phyloP scores from a whole-genome alignment of 768 basidiomycete genomes.

The Boletus insuetus region DNA sequence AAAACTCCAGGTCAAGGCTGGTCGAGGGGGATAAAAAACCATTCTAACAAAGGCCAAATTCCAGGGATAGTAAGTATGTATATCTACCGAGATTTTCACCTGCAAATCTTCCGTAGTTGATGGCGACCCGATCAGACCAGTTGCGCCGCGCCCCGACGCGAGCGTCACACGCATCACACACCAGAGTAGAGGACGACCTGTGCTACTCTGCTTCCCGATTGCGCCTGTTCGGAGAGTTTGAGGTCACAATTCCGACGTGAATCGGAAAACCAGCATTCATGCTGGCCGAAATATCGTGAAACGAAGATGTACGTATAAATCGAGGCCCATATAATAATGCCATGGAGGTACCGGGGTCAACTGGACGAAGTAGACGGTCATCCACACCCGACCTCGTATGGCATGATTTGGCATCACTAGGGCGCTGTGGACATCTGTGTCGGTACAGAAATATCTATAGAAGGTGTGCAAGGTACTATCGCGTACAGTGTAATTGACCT shows the following conservation, averaged over 20 bases:
- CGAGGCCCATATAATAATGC: too few relatives aligned
- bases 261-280: too few relatives aligned
- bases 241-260: too few relatives aligned
- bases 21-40: neutral
- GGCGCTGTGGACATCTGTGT: neutral
- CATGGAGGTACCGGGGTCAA: neutral
- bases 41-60: neutral
- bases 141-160: neutral
- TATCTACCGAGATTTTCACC: slow-evolving; percentile 1
- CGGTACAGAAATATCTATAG: too few relatives aligned
- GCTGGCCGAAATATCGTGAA: too few relatives aligned
- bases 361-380: neutral
- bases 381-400: neutral
- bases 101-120: neutral
- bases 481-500: too few relatives aligned
- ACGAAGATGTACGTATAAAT: neutral
- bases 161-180: too few relatives aligned
- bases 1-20: too few relatives aligned
- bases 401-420: too few relatives aligned
- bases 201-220: neutral
- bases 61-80: slow-evolving; percentile 7
- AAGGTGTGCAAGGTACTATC: too few relatives aligned
- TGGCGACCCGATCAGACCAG: neutral
- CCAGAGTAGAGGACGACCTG: neutral
- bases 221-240: too few relatives aligned